These are phyloP conservation scores for Aspergillus egyptiacus DNA, from an alignment of 495 filamentous ascomycete species.

Conservation along the genomic window DNA sequence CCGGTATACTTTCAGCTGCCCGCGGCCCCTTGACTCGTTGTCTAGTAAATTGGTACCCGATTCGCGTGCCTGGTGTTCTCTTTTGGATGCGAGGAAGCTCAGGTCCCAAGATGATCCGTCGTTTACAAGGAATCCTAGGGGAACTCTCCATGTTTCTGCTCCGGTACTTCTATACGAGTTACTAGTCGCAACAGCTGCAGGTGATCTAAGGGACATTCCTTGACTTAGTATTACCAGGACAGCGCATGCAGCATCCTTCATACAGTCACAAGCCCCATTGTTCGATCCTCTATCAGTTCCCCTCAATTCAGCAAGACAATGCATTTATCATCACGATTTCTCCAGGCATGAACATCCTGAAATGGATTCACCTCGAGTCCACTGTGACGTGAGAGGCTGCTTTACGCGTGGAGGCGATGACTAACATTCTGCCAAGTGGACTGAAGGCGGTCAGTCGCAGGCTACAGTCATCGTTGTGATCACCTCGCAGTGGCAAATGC, in stretches of 20 bases:
- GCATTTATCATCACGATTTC: no score
- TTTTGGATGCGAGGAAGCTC: neutral
- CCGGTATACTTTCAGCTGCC: constrained; percentile 9
- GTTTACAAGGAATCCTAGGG: no score
- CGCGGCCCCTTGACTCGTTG: constrained; percentile 12
- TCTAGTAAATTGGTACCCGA: neutral
- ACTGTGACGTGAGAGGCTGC: constrained; percentile 17
- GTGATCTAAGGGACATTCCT: no score
- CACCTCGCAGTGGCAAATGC: constrained; percentile 1
- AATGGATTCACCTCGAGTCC: no score
- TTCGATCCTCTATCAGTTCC: no score
- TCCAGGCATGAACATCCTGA: no score
- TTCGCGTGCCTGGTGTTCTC: neutral
- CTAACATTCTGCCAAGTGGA: constrained; percentile 1
- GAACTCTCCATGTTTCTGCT: no score
- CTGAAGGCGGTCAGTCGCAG: constrained; percentile 7
- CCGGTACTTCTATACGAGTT: no score
- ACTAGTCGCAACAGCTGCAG: neutral
- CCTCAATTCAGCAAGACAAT: no score
- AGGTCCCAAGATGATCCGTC: neutral
- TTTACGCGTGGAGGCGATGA: constrained; percentile 7
- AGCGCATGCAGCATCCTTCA: no score
- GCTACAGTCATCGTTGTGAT: constrained; percentile 2
- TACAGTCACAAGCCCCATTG: no score
- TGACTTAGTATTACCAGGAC: no score